Evolutionary conservation across 768 basidiomycete genomes (phyloP).

Genomic region (Xanthoconium purpureum): DNA sequence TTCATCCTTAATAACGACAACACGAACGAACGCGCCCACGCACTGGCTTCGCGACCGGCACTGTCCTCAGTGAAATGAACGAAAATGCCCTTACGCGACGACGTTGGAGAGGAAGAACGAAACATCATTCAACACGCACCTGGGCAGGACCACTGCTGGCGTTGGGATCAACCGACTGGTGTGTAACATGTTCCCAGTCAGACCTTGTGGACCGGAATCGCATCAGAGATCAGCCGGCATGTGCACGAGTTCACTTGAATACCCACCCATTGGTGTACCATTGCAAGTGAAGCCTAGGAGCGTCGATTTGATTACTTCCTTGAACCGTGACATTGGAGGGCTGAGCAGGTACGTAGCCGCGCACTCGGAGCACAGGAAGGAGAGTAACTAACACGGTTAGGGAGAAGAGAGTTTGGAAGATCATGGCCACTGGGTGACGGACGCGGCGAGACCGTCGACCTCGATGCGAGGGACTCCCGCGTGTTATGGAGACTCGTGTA

Average conservation of each 20-base stretch:
- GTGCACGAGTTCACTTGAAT: background rate
- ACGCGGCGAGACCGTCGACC: slow-evolving; percentile 1
- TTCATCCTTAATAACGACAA: slow-evolving; percentile 11
- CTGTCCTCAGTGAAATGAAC: slow-evolving; percentile 77
- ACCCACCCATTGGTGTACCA: slow-evolving; percentile 56
- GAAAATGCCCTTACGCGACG: slow-evolving; percentile 59
- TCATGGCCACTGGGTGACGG: slow-evolving; percentile 12
- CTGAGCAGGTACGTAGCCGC: slow-evolving; percentile 67
- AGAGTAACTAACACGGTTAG: slow-evolving; percentile 6
- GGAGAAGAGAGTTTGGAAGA: slow-evolving; percentile 1
- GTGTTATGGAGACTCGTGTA: no score
- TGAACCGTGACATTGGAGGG: slow-evolving; percentile 64
- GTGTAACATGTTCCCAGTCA: slow-evolving; percentile 54
- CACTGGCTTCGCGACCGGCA: slow-evolving; percentile 46
- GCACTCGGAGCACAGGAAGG: slow-evolving; percentile 9
- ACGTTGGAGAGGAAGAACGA: background rate
- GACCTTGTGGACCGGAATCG: slow-evolving; percentile 35
- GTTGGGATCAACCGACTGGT: slow-evolving; percentile 51
- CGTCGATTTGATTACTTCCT: slow-evolving; percentile 52
- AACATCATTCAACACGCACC: slow-evolving; percentile 36
- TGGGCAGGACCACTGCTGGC: slow-evolving; percentile 49
- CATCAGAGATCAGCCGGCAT: slow-evolving; percentile 11
- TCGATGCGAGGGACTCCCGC: slow-evolving; percentile 10
- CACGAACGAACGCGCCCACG: slow-evolving; percentile 36
- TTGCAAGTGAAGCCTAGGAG: slow-evolving; percentile 47